phyloP scores from a whole-genome alignment of 208 protist species.

The Trichomonas gallinae region DNA sequence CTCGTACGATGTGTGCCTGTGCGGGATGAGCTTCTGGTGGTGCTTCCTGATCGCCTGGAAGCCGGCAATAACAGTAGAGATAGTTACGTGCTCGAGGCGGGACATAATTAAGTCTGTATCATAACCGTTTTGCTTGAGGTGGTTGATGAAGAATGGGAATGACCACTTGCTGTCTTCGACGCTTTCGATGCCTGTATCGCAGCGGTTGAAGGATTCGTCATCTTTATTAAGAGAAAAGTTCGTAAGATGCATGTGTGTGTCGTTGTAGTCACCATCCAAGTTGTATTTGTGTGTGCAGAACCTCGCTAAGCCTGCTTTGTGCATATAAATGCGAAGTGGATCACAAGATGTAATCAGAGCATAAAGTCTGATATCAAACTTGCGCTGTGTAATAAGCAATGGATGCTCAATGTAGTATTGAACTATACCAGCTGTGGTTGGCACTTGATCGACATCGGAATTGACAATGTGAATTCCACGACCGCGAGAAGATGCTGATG shows the following conservation, averaged over 20 bases:
- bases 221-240: constrained; percentile 41
- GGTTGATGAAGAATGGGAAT: background rate
- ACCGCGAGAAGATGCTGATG: background rate
- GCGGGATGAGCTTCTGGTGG: background rate
- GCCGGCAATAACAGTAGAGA: constrained; percentile 29
- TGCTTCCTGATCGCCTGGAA: constrained; percentile 27
- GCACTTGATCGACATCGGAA: background rate
- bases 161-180: constrained; percentile 37
- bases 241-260: constrained; percentile 34
- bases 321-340: constrained; percentile 34
- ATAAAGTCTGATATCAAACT: constrained; percentile 43
- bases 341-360: constrained; percentile 29
- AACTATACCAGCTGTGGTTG: background rate
- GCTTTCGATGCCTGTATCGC: background rate
- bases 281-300: constrained; percentile 30
- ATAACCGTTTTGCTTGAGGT: background rate
- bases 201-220: constrained; percentile 9
- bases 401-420: constrained; percentile 23
- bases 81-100: constrained; percentile 18
- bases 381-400: constrained; percentile 27
- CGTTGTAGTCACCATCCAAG: background rate
- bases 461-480: background rate
- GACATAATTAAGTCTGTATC: background rate
- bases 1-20: constrained; percentile 64
- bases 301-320: constrained; percentile 27